Evolutionary conservation across 2,329 filamentous ascomycete genomes (phyloP).

Genomic region (Ceratocystiopsis minuta): DNA sequence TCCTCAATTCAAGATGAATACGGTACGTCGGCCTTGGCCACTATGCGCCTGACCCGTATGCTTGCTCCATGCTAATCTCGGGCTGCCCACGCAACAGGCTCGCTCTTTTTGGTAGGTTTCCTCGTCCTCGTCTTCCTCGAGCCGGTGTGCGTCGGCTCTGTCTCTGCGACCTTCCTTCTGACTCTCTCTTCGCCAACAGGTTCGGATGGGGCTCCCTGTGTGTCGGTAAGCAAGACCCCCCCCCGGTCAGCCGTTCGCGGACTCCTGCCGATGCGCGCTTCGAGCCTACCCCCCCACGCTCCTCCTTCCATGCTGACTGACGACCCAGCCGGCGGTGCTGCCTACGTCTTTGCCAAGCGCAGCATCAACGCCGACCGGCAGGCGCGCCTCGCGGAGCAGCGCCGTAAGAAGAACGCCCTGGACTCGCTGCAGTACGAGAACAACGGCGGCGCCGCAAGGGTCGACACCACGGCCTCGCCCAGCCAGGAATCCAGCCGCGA

Average conservation of each 20-base stretch:
- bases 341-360: conserved; percentile 91
- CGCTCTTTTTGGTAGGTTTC: conserved; percentile 43
- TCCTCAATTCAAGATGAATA: too few relatives aligned
- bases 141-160: not conserved
- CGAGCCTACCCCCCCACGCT: conserved; percentile 1
- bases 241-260: too few relatives aligned
- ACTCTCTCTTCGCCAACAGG: conserved; percentile 28
- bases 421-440: conserved; percentile 31
- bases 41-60: too few relatives aligned
- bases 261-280: too few relatives aligned
- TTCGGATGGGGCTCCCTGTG: conserved; percentile 84
- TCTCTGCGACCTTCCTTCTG: conserved; percentile 1
- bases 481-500: conserved; percentile 72
- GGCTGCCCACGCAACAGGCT: too few relatives aligned
- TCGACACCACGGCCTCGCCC: conserved; percentile 40
- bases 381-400: conserved; percentile 48
- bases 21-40: too few relatives aligned
- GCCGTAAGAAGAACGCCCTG: conserved; percentile 42
- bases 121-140: not conserved
- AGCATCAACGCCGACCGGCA: conserved; percentile 83
- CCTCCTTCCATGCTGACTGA: too few relatives aligned
- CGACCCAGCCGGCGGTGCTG: conserved; percentile 58
- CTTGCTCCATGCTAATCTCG: too few relatives aligned
- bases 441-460: conserved; percentile 29
- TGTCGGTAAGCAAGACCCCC: conserved; percentile 47